Conservation (phyloP, 2,329 filamentous ascomycete species). For the Calonectria pteridis region DNA sequence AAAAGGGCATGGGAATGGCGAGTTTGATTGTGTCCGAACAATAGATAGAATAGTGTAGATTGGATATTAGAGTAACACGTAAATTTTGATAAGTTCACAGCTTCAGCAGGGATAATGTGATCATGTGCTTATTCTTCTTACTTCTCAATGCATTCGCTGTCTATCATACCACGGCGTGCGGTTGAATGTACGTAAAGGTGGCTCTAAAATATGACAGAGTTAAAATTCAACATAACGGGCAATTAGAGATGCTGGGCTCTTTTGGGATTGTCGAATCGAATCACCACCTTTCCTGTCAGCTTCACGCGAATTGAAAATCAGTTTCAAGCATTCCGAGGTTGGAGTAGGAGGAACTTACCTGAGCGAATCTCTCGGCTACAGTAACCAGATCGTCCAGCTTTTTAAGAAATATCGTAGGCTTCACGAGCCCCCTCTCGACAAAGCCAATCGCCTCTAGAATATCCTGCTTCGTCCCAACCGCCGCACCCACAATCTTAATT, state of each 20-base stretch:
- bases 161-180: not conserved
- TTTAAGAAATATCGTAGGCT: constrained; percentile 15
- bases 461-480: constrained; percentile 53
- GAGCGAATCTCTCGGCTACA: not conserved
- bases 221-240: no score
- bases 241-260: not conserved
- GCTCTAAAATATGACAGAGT: not conserved
- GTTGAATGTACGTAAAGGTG: not conserved
- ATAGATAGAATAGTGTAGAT: not conserved
- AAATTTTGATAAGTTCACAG: not conserved
- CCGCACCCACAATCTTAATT: constrained; percentile 49
- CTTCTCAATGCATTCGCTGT: not conserved
- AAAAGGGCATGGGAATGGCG: not conserved
- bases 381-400: not conserved
- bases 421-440: constrained; percentile 42
- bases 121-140: not conserved
- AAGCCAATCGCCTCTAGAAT: constrained; percentile 57
- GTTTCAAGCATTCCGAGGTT: not conserved
- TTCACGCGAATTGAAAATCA: not conserved
- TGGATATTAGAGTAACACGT: not conserved
- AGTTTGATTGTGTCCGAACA: not conserved
- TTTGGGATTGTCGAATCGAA: not conserved
- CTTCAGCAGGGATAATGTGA: not conserved
- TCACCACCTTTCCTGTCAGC: not conserved
- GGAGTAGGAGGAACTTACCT: not conserved